Base-by-base conservation (phyloP, 75 land plant genomes). In the Pinus tabuliformis region DNA sequence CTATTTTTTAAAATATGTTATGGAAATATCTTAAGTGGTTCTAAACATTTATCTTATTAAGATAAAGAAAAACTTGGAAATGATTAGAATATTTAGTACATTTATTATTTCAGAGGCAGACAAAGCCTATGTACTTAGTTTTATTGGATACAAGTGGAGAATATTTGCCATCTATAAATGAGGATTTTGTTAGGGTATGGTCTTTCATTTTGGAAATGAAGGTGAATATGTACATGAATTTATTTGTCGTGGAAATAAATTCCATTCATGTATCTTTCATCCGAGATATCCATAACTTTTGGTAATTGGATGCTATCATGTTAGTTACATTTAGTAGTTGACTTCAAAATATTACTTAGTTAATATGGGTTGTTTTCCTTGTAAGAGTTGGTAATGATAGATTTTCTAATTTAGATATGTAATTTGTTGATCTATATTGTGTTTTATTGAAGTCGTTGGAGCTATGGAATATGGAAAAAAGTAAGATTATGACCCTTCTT, bases 401-500 rank as follows among this genome's bases (percentile, higher is more conserved):
- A 15, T 52, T 39, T 71, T 49, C 45, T 16, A 9, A 22, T 22
- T 45, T 3, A 74, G 17, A 72, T 78, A 57, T 28, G 56, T 58
- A 36, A 17, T 74, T n/a, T n/a, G n/a, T n/a, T n/a, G n/a, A n/a
- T n/a, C n/a, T n/a, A n/a, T n/a, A n/a, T n/a, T n/a, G n/a, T n/a
- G n/a, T n/a, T n/a, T n/a, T n/a, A n/a, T n/a, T n/a, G n/a, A n/a
- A n/a, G n/a, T n/a, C n/a, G n/a, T n/a, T n/a, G n/a, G n/a, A n/a
- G n/a, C n/a, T n/a, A n/a, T n/a, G n/a, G n/a, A n/a, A n/a, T n/a
- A n/a, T n/a, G n/a, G n/a, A n/a, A n/a, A n/a, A n/a, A n/a, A n/a
- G n/a, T n/a, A n/a, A n/a, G n/a, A n/a, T n/a, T 65, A 87, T 91
- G 89, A 87, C 92, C 2, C 72, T 91, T 11, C 66, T 83, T 13